phyloP scores from a whole-genome alignment of 345 rosid genomes.

The Dimocarpus longan region DNA sequence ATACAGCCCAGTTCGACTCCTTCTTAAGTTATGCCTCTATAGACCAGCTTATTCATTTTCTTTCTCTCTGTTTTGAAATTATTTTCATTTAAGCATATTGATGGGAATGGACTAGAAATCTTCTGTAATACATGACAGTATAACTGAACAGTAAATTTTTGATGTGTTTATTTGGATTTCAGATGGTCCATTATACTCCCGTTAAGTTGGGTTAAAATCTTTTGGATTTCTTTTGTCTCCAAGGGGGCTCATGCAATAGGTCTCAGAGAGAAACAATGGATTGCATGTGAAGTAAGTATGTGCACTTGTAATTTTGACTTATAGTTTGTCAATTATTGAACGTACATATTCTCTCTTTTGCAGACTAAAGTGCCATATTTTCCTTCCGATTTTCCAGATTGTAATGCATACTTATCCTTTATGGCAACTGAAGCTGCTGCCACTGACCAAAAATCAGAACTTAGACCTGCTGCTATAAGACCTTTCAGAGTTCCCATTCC shows the following conservation, averaged over 20 bases:
- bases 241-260: constrained; percentile 83
- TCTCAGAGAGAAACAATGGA: constrained; percentile 82
- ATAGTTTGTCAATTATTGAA: constrained; percentile 4
- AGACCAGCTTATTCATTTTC: background rate
- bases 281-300: constrained; percentile 66
- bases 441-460: constrained; percentile 46
- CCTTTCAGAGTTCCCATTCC: constrained; percentile 67
- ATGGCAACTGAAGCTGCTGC: constrained; percentile 57
- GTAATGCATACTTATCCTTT: constrained; percentile 59
- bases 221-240: constrained; percentile 65
- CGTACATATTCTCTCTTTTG: constrained; percentile 22
- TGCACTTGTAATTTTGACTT: constrained; percentile 12
- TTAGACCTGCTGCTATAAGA: constrained; percentile 54
- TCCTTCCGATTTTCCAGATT: constrained; percentile 89
- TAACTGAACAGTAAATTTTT: background rate
- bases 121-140: background rate
- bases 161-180: constrained; percentile 30
- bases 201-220: constrained; percentile 76
- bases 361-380: constrained; percentile 76
- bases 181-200: constrained; percentile 91
- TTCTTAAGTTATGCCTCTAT: background rate
- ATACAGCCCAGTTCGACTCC: background rate
- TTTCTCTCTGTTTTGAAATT: constrained; percentile 6
- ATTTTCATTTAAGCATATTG: background rate
- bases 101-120: constrained; percentile 1